Conservation (phyloP, 208 protist species). For the Kentomonas sorsogonicus region DNA sequence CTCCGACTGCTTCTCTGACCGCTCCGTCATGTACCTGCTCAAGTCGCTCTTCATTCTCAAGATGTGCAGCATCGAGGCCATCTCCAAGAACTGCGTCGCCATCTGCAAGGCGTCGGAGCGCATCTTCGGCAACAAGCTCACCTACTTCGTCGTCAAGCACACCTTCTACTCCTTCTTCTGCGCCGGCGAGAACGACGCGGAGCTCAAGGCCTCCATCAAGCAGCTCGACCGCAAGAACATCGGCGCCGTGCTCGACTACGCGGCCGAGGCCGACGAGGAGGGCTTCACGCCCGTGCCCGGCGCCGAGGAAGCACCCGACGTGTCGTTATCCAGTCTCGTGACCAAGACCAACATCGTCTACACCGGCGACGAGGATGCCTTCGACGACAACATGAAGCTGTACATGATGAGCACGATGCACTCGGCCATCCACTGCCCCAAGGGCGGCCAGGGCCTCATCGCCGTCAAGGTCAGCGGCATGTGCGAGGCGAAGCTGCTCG, state of each 20-base stretch:
- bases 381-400: slow-evolving; percentile 91
- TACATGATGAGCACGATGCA: slow-evolving; percentile 91
- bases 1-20: slow-evolving; percentile 67
- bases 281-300: slow-evolving; percentile 65
- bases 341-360: slow-evolving; percentile 66
- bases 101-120: slow-evolving; percentile 68
- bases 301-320: slow-evolving; percentile 38
- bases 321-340: slow-evolving; percentile 66
- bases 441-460: slow-evolving; percentile 51
- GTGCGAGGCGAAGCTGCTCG: slow-evolving; percentile 87
- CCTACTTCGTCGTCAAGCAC: slow-evolving; percentile 75
- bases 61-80: slow-evolving; percentile 52
- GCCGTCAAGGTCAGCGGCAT: slow-evolving; percentile 92
- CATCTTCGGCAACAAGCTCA: slow-evolving; percentile 65
- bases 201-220: slow-evolving; percentile 72
- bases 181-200: slow-evolving; percentile 89
- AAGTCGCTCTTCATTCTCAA: slow-evolving; percentile 69
- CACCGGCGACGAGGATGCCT: slow-evolving; percentile 44
- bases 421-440: slow-evolving; percentile 59
- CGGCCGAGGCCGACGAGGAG: slow-evolving; percentile 87
- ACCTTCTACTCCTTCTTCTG: slow-evolving; percentile 95
- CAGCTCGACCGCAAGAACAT: slow-evolving; percentile 65
- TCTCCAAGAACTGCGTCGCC: slow-evolving; percentile 72
- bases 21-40: slow-evolving; percentile 65
- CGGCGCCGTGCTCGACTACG: slow-evolving; percentile 93